Conservation (phyloP, 331 rosid genomes). For the Saraca asoca region DNA sequence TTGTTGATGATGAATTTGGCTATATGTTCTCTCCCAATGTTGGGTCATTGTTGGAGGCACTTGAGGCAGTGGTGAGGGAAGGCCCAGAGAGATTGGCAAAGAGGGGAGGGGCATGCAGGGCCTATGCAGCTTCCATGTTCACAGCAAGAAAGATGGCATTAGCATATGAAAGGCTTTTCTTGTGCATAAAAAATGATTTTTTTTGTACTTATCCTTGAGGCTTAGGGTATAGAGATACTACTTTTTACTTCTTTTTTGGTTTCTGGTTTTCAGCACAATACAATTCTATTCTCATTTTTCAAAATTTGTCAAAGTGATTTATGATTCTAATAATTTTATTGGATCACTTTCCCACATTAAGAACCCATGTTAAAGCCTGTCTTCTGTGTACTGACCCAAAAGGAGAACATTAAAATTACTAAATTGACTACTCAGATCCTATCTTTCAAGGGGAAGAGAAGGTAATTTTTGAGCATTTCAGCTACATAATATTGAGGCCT, state of each 20-base stretch:
- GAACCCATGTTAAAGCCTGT: conserved; percentile 6
- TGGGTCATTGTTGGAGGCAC: conserved; percentile 66
- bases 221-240: conserved; percentile 21
- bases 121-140: conserved; percentile 79
- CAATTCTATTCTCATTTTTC: background rate
- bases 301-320: conserved; percentile 3
- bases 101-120: conserved; percentile 71
- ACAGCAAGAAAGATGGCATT: conserved; percentile 84
- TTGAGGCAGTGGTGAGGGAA: conserved; percentile 63
- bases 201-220: conserved; percentile 68
- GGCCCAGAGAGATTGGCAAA: conserved; percentile 60
- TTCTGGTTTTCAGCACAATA: conserved; percentile 28
- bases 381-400: conserved; percentile 2
- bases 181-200: conserved; percentile 65
- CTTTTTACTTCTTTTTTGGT: conserved; percentile 6
- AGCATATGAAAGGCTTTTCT: conserved; percentile 85
- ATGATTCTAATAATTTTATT: conserved; percentile 10
- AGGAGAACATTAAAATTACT: background rate
- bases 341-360: conserved; percentile 6
- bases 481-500: too few species aligned
- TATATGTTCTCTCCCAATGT: conserved; percentile 86
- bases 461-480: too few species aligned
- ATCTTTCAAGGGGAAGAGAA: too few species aligned
- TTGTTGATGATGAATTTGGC: conserved; percentile 83
- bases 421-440: background rate